phyloP scores from a whole-genome alignment of 768 basidiomycete species.

The Pleurotus salmoneostramineus region DNA sequence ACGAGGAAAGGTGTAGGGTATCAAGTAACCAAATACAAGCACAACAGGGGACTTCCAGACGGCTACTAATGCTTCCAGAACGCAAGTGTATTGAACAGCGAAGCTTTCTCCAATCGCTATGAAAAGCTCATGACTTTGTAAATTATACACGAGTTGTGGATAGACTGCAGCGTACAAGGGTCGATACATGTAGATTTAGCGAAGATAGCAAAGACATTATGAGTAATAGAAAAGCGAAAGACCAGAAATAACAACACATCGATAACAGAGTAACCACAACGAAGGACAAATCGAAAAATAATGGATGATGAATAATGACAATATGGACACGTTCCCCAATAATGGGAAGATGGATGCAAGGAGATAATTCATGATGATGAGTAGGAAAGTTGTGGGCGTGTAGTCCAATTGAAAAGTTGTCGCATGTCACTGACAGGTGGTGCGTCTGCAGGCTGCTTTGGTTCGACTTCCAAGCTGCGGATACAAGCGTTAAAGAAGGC shows the following conservation, averaged over 20 bases:
- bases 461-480: conserved; percentile 74
- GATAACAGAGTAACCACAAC: conserved; percentile 1
- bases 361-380: background rate
- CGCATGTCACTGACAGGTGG: conserved; percentile 66
- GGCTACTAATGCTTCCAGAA: background rate
- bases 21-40: conserved; percentile 24
- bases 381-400: conserved; percentile 39
- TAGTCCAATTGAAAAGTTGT: conserved; percentile 78
- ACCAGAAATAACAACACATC: background rate
- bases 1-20: conserved; percentile 22
- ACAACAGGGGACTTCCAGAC: conserved; percentile 13
- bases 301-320: background rate
- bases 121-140: background rate
- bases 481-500: conserved; percentile 6
- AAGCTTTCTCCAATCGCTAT: too few relatives aligned
- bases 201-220: conserved; percentile 4
- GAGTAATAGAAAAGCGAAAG: background rate
- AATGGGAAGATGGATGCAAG: background rate
- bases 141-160: background rate
- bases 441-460: conserved; percentile 72
- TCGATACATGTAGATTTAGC: conserved; percentile 7
- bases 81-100: background rate
- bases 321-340: background rate
- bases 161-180: background rate
- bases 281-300: conserved; percentile 2